Evolutionary conservation across 495 filamentous ascomycete species (phyloP).

Genomic region (Jackrogersella multiformis): DNA sequence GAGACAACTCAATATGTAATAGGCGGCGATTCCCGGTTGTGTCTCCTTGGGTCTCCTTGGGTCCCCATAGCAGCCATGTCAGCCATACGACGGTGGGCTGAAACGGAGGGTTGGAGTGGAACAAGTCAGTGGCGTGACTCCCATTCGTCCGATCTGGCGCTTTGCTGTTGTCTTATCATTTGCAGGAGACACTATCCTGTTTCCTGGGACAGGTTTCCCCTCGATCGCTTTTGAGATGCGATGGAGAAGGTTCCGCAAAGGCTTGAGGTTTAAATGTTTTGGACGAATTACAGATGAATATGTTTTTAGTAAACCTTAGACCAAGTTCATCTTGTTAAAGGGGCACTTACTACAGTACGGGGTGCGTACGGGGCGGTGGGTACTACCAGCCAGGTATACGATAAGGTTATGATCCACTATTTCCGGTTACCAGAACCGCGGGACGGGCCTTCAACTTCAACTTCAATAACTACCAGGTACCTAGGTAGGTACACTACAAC

Average conservation of each 20-base stretch:
- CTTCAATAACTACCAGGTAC: not conserved
- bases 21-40: slow-evolving; percentile 36
- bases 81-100: slow-evolving; percentile 36
- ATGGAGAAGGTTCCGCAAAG: not conserved
- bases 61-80: no score
- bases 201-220: not conserved
- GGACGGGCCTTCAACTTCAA: slow-evolving; percentile 3
- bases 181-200: slow-evolving; percentile 8
- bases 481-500: no score
- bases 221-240: slow-evolving; percentile 5
- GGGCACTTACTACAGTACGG: no score
- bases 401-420: not conserved
- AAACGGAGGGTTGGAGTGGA: slow-evolving; percentile 22
- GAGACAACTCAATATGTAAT: slow-evolving; percentile 31
- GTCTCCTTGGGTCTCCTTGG: no score
- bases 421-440: slow-evolving; percentile 27
- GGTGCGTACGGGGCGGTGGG: slow-evolving; percentile 3
- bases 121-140: slow-evolving; percentile 34
- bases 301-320: not conserved
- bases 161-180: slow-evolving; percentile 25
- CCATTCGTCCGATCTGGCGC: slow-evolving; percentile 39
- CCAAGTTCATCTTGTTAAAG: not conserved
- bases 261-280: not conserved
- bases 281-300: slow-evolving; percentile 10
- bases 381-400: not conserved